Base-by-base conservation (phyloP, 192 early-diverging fungal species). In the Coemansia sp. region DNA sequence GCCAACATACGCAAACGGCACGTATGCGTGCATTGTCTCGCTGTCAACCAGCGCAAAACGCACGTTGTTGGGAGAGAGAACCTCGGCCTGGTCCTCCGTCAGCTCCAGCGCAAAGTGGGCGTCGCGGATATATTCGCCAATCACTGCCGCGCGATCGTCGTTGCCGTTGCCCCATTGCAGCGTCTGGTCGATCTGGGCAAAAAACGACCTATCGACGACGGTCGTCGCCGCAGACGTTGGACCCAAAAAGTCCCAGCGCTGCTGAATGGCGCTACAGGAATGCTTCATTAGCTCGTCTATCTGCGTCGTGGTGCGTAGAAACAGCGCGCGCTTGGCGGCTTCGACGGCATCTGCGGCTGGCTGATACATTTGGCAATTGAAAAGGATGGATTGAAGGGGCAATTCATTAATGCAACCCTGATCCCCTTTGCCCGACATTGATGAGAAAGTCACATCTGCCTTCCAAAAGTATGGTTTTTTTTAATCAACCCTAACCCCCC, bases 171-270 rank as follows among this genome's bases (percentile, higher is more conserved):
- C 29, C 70, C 70, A 72, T 25, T 72, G 64, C 41, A 72, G 29
- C 0, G 70, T 65, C 0, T 20, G 34, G 54, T 72, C 70, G 41
- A 66, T 62, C 41, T 65, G 63, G 32, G 64, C 41, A 33, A 72
- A 62, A 20, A 70, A 36, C 23, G 46, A 29, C 9, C 49, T 52
- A 10, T 41, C 50, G 15, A 42, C 4, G 10, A 59, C 58, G 1
- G n/a, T 10, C 23, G n/a, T 10, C 23, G 62, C 38, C 17, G 38
- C n/a, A 48, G 46, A 42, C 6, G 22, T n/a, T 0, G 78, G 78
- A 0, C 73, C 73, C 11, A 81, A 69, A 63, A 75, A 81, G 45
- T 81, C 78, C 78, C 78, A 81, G 23, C 78, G 73, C 57, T 81
- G 69, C 19, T 74, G 55, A 1, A 75, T 38, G 0, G 56, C 56